These are phyloP conservation scores for Leccinum subatratum DNA, from an alignment of 1,284 basidiomycete species.

Conservation along the genomic window DNA sequence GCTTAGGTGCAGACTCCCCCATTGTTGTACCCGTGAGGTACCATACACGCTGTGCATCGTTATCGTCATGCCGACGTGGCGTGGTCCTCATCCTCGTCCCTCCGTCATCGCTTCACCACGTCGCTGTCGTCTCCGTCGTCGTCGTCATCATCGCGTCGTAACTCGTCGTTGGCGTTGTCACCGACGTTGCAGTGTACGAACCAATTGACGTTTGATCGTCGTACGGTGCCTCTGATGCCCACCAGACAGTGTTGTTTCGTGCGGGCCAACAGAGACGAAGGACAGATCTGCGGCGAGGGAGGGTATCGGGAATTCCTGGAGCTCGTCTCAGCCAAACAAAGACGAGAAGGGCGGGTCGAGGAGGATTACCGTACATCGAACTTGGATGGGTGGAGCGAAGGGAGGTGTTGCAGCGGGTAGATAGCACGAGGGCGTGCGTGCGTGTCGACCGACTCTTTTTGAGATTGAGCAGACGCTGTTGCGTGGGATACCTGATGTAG, in stretches of 20 bases:
- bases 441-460: conserved; percentile 67
- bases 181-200: conserved; percentile 98
- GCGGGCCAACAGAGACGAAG: conserved; percentile 80
- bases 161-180: no score
- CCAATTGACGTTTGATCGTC: conserved; percentile 90
- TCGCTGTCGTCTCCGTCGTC: no score
- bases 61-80: no score
- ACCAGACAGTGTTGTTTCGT: conserved; percentile 97
- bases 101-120: no score
- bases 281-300: conserved; percentile 84
- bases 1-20: no score
- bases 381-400: conserved; percentile 57
- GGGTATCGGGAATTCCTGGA: conserved; percentile 79
- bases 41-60: no score
- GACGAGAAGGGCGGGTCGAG: conserved; percentile 86
- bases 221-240: conserved; percentile 95
- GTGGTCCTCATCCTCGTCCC: no score
- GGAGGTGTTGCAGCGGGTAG: conserved; percentile 60
- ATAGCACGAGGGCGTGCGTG: conserved; percentile 64
- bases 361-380: conserved; percentile 94
- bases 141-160: no score
- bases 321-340: conserved; percentile 78
- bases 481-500: conserved; percentile 64
- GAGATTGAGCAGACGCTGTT: conserved; percentile 52
- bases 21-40: no score